phyloP scores from a whole-genome alignment of 345 rosid species.

The Trapa bicornis region DNA sequence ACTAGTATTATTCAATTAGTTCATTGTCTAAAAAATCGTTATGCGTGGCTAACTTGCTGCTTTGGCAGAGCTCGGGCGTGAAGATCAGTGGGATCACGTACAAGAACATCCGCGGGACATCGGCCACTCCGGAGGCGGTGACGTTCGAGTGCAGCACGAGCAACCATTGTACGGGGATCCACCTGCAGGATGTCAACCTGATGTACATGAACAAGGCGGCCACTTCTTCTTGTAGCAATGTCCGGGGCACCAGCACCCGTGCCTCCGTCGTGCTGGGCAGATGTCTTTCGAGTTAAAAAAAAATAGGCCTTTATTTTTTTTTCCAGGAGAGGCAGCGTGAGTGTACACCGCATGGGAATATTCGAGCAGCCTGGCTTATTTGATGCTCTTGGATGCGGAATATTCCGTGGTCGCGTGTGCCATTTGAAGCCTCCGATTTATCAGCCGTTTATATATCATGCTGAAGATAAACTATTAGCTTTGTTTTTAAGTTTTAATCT shows the following conservation, averaged over 20 bases:
- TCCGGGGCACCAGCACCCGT: slow-evolving; percentile 20
- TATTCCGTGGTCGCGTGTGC: neutral
- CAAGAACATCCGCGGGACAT: slow-evolving; percentile 32
- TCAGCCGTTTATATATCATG: too few relatives aligned
- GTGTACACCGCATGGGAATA: neutral
- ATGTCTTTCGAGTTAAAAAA: slow-evolving; percentile 12
- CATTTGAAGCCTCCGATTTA: neutral
- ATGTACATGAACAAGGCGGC: slow-evolving; percentile 19
- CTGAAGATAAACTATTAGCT: too few relatives aligned
- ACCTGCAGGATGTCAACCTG: slow-evolving; percentile 26
- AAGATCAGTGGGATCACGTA: slow-evolving; percentile 25
- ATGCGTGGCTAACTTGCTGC: neutral
- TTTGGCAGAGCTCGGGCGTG: slow-evolving; percentile 23
- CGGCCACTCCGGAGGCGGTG: slow-evolving; percentile 23
- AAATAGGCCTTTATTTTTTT: neutral
- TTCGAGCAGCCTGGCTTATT: neutral
- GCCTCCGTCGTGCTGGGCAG: slow-evolving; percentile 13
- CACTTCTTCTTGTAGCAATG: slow-evolving; percentile 21
- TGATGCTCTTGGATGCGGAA: neutral
- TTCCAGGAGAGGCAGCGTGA: too few relatives aligned
- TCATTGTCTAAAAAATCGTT: neutral
- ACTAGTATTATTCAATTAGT: too few relatives aligned
- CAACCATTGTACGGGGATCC: slow-evolving; percentile 21
- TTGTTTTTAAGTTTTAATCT: too few relatives aligned
- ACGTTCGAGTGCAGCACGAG: slow-evolving; percentile 26